A percentile compares a stretch with the other conserved stretches of the same genome.
phyloP scores from a whole-genome alignment of 208 protist species.

The Acanthamoeba healyi region DNA sequence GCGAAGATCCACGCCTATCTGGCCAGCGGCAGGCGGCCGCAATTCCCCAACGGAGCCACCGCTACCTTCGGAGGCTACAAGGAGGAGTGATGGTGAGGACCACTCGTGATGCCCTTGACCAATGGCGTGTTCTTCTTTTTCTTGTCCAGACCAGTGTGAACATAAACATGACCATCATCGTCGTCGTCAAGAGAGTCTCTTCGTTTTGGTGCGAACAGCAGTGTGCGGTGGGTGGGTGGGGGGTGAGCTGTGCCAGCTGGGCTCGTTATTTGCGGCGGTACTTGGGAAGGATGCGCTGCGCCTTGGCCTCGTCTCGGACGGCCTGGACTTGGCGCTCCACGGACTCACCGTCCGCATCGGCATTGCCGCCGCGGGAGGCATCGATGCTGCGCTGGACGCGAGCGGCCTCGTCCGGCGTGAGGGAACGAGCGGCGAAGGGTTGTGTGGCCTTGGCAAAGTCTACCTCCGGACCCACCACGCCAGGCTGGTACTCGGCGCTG shows the following conservation, averaged over 20 bases:
- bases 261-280: background rate
- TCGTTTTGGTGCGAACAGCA: too few relatives aligned
- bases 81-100: too few relatives aligned
- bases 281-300: background rate
- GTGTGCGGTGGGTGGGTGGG: too few relatives aligned
- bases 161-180: too few relatives aligned
- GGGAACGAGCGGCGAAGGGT: background rate
- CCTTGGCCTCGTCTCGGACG: background rate
- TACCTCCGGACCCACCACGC: background rate
- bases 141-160: too few relatives aligned
- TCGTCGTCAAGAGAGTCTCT: too few relatives aligned
- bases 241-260: too few relatives aligned
- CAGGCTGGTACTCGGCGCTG: constrained; percentile 18
- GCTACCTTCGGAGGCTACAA: constrained; percentile 15
- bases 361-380: background rate
- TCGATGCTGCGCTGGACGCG: background rate
- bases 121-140: too few relatives aligned
- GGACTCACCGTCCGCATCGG: too few relatives aligned
- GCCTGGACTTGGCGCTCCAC: background rate
- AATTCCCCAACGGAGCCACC: background rate
- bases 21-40: background rate
- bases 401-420: background rate
- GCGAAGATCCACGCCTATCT: constrained; percentile 8
- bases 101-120: too few relatives aligned
- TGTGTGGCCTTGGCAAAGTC: constrained; percentile 65